These are phyloP conservation scores for Aspergillus panamensis DNA, from an alignment of 495 filamentous ascomycete genomes.

Conservation along the genomic window DNA sequence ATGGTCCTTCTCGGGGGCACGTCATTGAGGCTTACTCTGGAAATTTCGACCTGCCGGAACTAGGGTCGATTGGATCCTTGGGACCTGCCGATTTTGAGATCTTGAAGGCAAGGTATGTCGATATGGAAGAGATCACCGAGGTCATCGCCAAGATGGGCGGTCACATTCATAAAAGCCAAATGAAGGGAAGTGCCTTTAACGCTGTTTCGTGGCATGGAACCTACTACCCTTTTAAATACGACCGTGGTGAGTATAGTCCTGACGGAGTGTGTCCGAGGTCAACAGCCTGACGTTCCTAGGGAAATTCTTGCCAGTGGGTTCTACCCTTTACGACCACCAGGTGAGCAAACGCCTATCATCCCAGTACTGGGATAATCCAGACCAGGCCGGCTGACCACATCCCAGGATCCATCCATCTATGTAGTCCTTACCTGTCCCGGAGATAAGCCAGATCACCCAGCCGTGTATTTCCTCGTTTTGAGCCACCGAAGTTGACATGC, in stretches of 20 bases:
- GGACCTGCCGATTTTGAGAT: conserved; percentile 8
- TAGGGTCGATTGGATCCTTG: conserved; percentile 7
- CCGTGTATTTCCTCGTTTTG: conserved; percentile 5
- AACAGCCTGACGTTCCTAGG: neutral
- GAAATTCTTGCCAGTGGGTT: conserved; percentile 10
- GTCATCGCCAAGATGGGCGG: conserved; percentile 9
- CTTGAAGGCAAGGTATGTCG: conserved; percentile 1
- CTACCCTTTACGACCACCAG: conserved; percentile 11
- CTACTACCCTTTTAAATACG: conserved; percentile 12
- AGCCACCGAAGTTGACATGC: neutral
- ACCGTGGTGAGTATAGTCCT: neutral
- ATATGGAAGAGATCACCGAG: conserved; percentile 7
- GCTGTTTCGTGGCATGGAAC: conserved; percentile 10
- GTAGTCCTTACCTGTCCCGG: conserved; percentile 4
- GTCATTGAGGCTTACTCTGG: conserved; percentile 10
- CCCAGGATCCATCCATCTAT: conserved; percentile 7
- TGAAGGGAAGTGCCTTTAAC: conserved; percentile 9
- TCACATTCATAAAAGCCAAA: neutral
- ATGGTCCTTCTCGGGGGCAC: conserved; percentile 3
- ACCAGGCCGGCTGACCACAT: neutral
- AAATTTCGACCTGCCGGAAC: conserved; percentile 6
- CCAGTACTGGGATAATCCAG: too few species aligned
- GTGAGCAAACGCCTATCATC: neutral
- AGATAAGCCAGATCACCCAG: conserved; percentile 8
- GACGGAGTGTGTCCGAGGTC: too few species aligned